Evolutionary conservation across 345 rosid genomes (phyloP).

Genomic region (Gossypioides kirkii): DNA sequence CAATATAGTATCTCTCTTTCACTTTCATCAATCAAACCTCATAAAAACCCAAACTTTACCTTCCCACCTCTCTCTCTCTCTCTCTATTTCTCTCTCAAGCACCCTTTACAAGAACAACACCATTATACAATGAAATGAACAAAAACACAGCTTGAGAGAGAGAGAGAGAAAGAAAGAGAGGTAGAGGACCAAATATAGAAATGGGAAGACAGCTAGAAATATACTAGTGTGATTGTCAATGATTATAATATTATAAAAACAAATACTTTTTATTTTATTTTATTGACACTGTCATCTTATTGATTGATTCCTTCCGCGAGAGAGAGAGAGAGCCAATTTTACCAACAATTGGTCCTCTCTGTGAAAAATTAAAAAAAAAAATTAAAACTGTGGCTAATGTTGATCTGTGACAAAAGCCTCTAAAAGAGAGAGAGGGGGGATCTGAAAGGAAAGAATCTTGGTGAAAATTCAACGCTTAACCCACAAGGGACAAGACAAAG

Average conservation of each 20-base stretch:
- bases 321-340: conserved; percentile 14
- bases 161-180: neutral
- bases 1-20: neutral
- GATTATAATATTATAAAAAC: neutral
- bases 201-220: conserved; percentile 3
- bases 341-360: conserved; percentile 18
- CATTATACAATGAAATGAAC: conserved; percentile 9
- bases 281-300: neutral
- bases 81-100: neutral
- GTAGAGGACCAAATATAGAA: conserved; percentile 2
- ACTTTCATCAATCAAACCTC: conserved; percentile 21
- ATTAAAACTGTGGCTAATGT: neutral
- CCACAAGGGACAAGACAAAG: conserved; percentile 16
- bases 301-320: conserved; percentile 30
- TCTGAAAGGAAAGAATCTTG: conserved; percentile 11
- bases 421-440: neutral
- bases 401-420: conserved; percentile 15
- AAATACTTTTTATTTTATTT: conserved; percentile 9
- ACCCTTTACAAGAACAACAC: conserved; percentile 15
- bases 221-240: conserved; percentile 9
- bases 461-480: conserved; percentile 16
- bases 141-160: conserved; percentile 13
- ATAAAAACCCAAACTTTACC: conserved; percentile 12
- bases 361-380: neutral
- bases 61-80: neutral